These are phyloP conservation scores for Neurospora cerealis DNA, from an alignment of 495 filamentous ascomycete species.

Conservation along the genomic window DNA sequence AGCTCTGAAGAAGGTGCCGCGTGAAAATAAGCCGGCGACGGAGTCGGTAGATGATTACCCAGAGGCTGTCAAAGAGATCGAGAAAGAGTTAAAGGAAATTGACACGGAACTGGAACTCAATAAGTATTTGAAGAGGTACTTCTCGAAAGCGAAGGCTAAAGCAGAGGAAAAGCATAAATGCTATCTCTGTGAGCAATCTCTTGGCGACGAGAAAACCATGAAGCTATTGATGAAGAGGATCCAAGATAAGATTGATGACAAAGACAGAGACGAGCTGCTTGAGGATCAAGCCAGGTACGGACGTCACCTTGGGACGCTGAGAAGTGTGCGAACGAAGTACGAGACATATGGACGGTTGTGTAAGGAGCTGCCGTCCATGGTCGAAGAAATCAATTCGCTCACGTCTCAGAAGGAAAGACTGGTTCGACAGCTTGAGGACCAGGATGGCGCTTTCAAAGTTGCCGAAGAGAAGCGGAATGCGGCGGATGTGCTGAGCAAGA, in stretches of 20 bases:
- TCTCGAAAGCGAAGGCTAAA: constrained; percentile 46
- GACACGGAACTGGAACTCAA: constrained; percentile 50
- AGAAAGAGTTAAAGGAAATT: constrained; percentile 49
- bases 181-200: constrained; percentile 55
- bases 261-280: constrained; percentile 41
- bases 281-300: constrained; percentile 43
- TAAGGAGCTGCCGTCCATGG: constrained; percentile 58
- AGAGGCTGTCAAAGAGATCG: constrained; percentile 32
- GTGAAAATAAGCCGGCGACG: neutral
- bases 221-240: too few relatives aligned
- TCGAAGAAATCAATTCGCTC: constrained; percentile 48
- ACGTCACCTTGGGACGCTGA: constrained; percentile 45
- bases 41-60: constrained; percentile 29
- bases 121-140: constrained; percentile 53
- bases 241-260: constrained; percentile 20
- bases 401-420: constrained; percentile 48
- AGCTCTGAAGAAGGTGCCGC: constrained; percentile 28
- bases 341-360: constrained; percentile 63
- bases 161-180: constrained; percentile 56
- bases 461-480: constrained; percentile 58
- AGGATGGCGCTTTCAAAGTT: constrained; percentile 60
- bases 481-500: constrained; percentile 62
- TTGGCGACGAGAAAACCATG: constrained; percentile 28
- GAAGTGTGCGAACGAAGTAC: constrained; percentile 52
- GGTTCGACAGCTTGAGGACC: constrained; percentile 56